Evolutionary conservation across 345 rosid genomes (phyloP), one percentile per base, ranked within the genome.

Genomic region (Euphorbia lathyris): DNA sequence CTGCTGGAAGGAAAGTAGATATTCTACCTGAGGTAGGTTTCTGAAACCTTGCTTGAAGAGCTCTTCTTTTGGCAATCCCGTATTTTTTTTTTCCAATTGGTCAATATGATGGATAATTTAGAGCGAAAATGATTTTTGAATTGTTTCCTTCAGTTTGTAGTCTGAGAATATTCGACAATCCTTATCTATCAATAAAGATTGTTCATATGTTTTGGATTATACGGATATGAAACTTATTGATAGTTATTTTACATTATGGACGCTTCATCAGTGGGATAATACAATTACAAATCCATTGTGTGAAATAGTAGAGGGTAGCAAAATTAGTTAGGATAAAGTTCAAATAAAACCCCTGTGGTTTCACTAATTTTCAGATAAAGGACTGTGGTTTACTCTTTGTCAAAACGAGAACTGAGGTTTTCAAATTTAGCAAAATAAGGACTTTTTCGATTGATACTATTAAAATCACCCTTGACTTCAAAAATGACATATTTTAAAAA

Each of bases 21-120:
- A 79, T 95, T 70, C 79, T 95, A 66, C 92, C 98, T n/a, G 99
- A 95, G 98, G 98, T 92, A 55, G 53, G 85, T 75, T 74, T 53
- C 72, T 59, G 13, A 64, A 32, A 22, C 14, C 67, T 32, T 34
- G 4, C 14, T 25, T 63, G 48, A 29, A 38, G 50, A 53, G 36
- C 42, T 66, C 47, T 65, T 61, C 23, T 42, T 16, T 43, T 16
- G 68, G n/a, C 55, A 30, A 27, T 55, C 48, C 59, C 8, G 38
- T 25, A 56, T 45, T 53, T 74, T 56, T 22, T 62, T 65, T 45
- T 55, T 58, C 11, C 9, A 57, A 9, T 67, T 69, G 66, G 45
- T 43, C 48, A 7, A 7, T 38, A 26, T 20, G 16, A 6, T 53
- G n/a, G 42, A 25, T 51, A 42, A 30, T 32, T 38, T 23, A 38